Base-by-base conservation (phyloP, 2,329 filamentous ascomycete genomes). In the Gnomoniopsis sp. region DNA sequence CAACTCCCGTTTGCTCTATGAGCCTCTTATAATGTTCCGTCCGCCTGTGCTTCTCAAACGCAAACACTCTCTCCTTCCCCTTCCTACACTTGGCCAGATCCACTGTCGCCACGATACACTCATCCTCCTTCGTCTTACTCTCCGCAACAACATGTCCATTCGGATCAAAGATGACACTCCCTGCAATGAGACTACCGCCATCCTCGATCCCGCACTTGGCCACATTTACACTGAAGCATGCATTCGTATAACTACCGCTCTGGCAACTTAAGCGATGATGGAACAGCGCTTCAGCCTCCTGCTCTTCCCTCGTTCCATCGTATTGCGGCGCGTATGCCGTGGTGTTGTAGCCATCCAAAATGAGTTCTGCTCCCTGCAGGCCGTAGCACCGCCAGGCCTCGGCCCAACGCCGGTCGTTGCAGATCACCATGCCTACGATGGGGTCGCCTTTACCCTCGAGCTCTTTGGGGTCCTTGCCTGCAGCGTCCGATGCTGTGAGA, bases 391-490 rank as follows among this genome's bases (percentile, higher is more conserved):
- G 69, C 80, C 81, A 84, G 0, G 74, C 76, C 63, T 83, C 81
- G 1, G 77, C 72, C 81, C 80, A 83, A 8, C 80, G 72, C 4
- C 79, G 69, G 66, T 83, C 80, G 63, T 83, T 84, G 69, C 80
- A 83, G 56, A 83, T 81, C 65, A 83, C 71, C 79, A 82, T 81
- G 21, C 70, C 80, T 72, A 83, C 54, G 47, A 83, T 80, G 1
- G 79, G 76, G 64, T 83, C 80, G 1, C 78, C 77, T 58, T 72
- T 74, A 60, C 74, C 77, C 38, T 69, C 54, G 1, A 69, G 11
- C 17, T 30, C 49, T 34, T 48, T 57, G 2, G 21, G 17, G 2
- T 17, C 46, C 17, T n/a, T 14, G 10, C 22, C 51, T 70, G 46
- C 66, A 68, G 49, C 21, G 15, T 38, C 41, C 8, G 41, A 10